These are phyloP conservation scores for Vanrija sp. DNA, from an alignment of 1,284 basidiomycete species.

Conservation along the genomic window DNA sequence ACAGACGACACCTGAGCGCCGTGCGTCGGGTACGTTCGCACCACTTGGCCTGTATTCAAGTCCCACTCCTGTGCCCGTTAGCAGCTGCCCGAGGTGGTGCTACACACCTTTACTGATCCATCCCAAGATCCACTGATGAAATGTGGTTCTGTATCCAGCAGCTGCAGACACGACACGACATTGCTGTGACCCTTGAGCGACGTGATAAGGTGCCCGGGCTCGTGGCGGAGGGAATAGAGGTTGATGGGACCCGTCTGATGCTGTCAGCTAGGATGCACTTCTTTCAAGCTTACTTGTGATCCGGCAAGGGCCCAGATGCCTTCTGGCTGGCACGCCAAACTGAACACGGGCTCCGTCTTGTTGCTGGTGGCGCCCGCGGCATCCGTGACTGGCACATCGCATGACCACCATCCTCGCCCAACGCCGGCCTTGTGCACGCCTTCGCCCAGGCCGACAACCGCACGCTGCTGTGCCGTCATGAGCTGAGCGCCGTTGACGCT, in stretches of 20 bases:
- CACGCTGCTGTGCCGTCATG: conserved; percentile 82
- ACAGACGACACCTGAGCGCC: conserved; percentile 82
- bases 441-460: conserved; percentile 85
- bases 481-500: conserved; percentile 83
- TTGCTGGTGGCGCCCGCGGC: conserved; percentile 20
- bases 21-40: conserved; percentile 75
- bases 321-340: conserved; percentile 81
- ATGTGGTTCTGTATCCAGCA: conserved; percentile 75
- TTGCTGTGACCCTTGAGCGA: conserved; percentile 67
- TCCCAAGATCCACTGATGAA: conserved; percentile 95
- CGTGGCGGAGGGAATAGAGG: conserved; percentile 86
- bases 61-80: conserved; percentile 80
- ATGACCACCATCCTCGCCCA: conserved; percentile 77
- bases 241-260: conserved; percentile 76
- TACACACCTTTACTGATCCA: conserved; percentile 74
- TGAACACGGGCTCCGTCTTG: conserved; percentile 69
- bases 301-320: conserved; percentile 86
- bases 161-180: conserved; percentile 77
- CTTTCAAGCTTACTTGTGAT: conserved; percentile 42
- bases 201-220: conserved; percentile 75
- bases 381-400: conserved; percentile 44
- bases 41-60: conserved; percentile 79
- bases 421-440: conserved; percentile 87
- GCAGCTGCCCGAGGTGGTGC: neutral
- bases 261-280: too few relatives aligned